Conservation (phyloP, 352 stramenopile genomes). For the Phytophthora citricola region DNA sequence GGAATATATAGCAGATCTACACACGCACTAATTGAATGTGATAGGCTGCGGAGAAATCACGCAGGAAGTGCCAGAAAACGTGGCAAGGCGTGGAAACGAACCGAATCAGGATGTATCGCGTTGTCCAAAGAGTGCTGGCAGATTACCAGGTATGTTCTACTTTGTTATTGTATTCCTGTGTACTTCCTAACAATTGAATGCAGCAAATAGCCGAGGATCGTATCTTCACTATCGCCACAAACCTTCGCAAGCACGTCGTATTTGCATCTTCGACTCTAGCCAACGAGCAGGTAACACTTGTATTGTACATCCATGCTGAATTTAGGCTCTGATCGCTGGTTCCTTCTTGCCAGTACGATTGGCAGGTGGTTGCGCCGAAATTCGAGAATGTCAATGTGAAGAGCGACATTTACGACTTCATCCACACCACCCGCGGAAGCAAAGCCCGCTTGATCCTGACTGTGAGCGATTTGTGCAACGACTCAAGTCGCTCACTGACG, state of each 20-base stretch:
- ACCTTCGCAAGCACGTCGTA: conserved; percentile 83
- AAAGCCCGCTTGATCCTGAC: conserved; percentile 47
- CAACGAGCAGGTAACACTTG: conserved; percentile 71
- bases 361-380: conserved; percentile 77
- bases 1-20: too few relatives aligned
- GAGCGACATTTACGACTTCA: conserved; percentile 74
- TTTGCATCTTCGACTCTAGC: conserved; percentile 85
- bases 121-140: conserved; percentile 72
- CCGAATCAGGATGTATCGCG: conserved; percentile 71
- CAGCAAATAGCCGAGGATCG: conserved; percentile 85
- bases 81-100: conserved; percentile 72
- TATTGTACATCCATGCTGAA: background rate
- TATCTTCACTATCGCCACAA: conserved; percentile 74
- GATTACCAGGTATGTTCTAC: conserved; percentile 75
- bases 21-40: background rate
- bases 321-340: background rate
- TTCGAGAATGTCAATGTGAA: conserved; percentile 80
- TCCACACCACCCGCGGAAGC: conserved; percentile 33
- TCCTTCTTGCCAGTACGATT: conserved; percentile 71
- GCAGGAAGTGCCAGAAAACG: conserved; percentile 65
- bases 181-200: background rate
- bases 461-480: conserved; percentile 69
- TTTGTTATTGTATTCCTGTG: background rate
- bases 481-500: conserved; percentile 39
- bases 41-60: conserved; percentile 65